Evolutionary conservation across 306 rosid genomes (phyloP), one percentile per base, ranked within the genome.

Genomic region (Ormosia semicastrata): DNA sequence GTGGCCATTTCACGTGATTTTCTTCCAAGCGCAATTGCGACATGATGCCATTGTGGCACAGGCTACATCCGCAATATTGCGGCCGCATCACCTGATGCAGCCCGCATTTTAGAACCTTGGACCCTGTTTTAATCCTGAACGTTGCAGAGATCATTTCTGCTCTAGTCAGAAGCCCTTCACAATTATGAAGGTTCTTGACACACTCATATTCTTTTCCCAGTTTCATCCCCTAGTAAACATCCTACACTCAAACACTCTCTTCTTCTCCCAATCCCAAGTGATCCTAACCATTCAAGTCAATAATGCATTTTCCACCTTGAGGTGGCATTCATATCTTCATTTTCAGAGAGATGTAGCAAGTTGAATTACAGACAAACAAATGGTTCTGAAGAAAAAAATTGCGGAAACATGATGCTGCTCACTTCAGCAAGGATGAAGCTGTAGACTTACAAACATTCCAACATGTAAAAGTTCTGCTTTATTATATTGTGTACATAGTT

Each of bases 391-490:
- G 24, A 24, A 12, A 63, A 40, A 32, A 58, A 57, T 15, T 2
- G 71, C 10, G 62, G 24, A 68, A 47, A 46, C 56, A 59, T 41
- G 12, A 36, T 5, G 67, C 30, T 37, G 11, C 34, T 18, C 7
- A 33, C 66, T 44, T 15, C 24, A 56, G 56, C n/a, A 74, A 62
- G 40, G n/a, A 70, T 44, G 18, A 62, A 57, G 40, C 46, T 34
- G 1, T 33, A 57, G 56, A 40, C 12, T 66, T 57, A 34, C 33
- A 43, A 75, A 76, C 17, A 49, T 66, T 64, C 49, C 60, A 30
- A 71, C 43, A 76, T 32, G 36, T 75, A 58, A 71, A 80, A 18
- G 52, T 32, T 34, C 49, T 8, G 52, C 54, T 73, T 74, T 75
- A 60, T 54, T 81, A 7, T 71, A 46, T 39, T 29, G 52, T 44